Evolutionary conservation across 208 protist species (phyloP).

Genomic region (Polymyxa betae): DNA sequence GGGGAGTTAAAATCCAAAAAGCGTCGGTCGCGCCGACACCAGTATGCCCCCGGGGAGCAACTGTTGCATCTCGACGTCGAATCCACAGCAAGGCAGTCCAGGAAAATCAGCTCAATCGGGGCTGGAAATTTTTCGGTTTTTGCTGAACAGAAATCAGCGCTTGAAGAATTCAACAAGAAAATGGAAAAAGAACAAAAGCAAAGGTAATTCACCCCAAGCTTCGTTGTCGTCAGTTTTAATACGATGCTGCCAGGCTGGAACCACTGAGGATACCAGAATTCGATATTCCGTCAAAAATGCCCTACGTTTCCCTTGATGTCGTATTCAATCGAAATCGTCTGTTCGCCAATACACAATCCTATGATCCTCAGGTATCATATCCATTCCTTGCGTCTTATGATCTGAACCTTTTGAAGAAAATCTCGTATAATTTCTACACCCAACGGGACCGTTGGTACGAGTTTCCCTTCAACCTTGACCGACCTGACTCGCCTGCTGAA

Average conservation of each 20-base stretch:
- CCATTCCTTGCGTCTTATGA: background rate
- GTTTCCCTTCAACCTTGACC: slow-evolving; percentile 25
- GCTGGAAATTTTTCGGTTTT: background rate
- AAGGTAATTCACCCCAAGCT: background rate
- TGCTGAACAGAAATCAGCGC: background rate
- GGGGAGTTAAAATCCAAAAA: too few relatives aligned
- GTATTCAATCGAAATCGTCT: slow-evolving; percentile 10
- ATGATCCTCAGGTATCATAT: slow-evolving; percentile 13
- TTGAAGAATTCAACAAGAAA: background rate
- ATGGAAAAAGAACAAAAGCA: background rate
- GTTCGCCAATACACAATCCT: slow-evolving; percentile 22
- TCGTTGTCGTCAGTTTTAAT: too few relatives aligned
- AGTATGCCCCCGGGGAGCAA: background rate
- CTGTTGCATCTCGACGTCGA: background rate
- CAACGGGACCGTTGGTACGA: slow-evolving; percentile 29
- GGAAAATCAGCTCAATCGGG: background rate
- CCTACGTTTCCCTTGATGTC: slow-evolving; percentile 26
- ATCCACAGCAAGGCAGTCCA: background rate
- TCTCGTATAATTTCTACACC: slow-evolving; percentile 42
- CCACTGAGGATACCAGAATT: slow-evolving; percentile 1
- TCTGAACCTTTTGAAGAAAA: background rate
- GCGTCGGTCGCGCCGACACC: background rate
- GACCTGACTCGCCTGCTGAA: background rate
- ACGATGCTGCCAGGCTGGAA: background rate
- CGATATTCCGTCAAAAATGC: background rate